Evolutionary conservation across 2,329 filamentous ascomycete genomes (phyloP).

Genomic region (Microsporum audouinii): DNA sequence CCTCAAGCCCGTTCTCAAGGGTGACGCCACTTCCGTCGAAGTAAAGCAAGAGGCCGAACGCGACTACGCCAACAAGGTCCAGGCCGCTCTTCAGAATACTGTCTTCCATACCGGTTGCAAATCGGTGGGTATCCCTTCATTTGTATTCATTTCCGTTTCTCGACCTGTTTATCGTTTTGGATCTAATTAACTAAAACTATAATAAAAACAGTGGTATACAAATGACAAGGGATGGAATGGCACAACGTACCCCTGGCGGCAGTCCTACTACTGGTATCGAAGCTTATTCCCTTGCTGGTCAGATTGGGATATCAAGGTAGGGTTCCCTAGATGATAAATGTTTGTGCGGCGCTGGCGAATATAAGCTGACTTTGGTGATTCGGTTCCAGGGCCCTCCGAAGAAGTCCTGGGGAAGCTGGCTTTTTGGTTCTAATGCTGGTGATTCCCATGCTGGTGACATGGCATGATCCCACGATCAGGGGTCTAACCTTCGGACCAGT

Average conservation of each 20-base stretch:
- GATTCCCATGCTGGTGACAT: not conserved
- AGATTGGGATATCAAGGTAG: slow-evolving; percentile 18
- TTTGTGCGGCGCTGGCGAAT: not conserved
- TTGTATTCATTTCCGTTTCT: not conserved
- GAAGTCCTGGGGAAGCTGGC: not conserved
- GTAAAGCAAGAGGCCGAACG: slow-evolving; percentile 38
- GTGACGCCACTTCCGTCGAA: slow-evolving; percentile 34
- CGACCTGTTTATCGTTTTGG: not conserved
- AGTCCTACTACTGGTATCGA: slow-evolving; percentile 20
- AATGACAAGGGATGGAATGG: slow-evolving; percentile 21
- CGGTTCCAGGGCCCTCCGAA: not conserved
- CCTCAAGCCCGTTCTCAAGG: slow-evolving; percentile 41
- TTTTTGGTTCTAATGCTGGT: not conserved
- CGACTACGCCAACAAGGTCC: slow-evolving; percentile 36
- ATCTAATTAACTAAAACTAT: not conserved
- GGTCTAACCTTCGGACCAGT: not conserved
- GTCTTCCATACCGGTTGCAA: slow-evolving; percentile 36
- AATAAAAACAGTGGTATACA: slow-evolving; percentile 16
- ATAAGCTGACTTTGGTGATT: not conserved
- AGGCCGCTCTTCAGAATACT: slow-evolving; percentile 32
- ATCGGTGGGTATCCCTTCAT: slow-evolving; percentile 10
- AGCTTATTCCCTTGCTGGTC: slow-evolving; percentile 21
- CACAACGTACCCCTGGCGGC: slow-evolving; percentile 21
- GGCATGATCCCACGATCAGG: not conserved
- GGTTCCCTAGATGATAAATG: not conserved